Evolutionary conservation across 2,329 filamentous ascomycete species (phyloP), one percentile per base, ranked within the genome.

Genomic region (Cladosporium sp.): DNA sequence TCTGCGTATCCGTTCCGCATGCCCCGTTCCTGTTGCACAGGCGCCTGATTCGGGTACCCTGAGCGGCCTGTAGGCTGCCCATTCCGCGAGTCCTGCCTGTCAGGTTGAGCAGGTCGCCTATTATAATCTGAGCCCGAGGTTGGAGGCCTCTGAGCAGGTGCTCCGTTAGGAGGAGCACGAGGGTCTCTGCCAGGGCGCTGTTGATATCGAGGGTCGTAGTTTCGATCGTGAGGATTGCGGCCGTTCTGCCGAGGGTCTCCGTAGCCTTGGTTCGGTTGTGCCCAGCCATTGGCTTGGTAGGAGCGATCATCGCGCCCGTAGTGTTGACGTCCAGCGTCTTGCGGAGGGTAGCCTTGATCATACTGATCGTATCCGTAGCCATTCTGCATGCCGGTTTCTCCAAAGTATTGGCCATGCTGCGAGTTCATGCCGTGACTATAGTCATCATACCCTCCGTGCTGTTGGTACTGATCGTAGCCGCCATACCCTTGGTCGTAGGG

Each of bases 221-320:
- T 37, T 49, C 43, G 44, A 22, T 22, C 16, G 19, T 44, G 42
- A n/a, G 40, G 56, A 54, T 52, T 62, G 59, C 52, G 53, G 22
- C 54, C 37, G 37, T 58, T 49, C 19, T 69, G 64, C 44, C 68
- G 65, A 49, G 64, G 65, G 32, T 68, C 61, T 38, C 67, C 61
- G 61, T 66, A 70, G 32, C 43, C 52, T n/a, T 54, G 40, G 9
- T 38, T 43, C 9, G 48, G 18, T 13, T 38, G 16, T 32, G 42
- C n/a, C 40, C 43, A 10, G 48, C 46, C 45, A 10, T 38, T 42
- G 33, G 54, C 19, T 28, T 48, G 38, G n/a, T 34, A 18, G 41
- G 37, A 14, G 19, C 33, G 32, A 7, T 33, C 41, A 43, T 37
- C 44, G 53, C 57, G 46, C 34, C 54, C 44, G 9, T 55, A 46